Evolutionary conservation across 495 filamentous ascomycete species (phyloP).

Genomic region (Penicillium pancosmium): DNA sequence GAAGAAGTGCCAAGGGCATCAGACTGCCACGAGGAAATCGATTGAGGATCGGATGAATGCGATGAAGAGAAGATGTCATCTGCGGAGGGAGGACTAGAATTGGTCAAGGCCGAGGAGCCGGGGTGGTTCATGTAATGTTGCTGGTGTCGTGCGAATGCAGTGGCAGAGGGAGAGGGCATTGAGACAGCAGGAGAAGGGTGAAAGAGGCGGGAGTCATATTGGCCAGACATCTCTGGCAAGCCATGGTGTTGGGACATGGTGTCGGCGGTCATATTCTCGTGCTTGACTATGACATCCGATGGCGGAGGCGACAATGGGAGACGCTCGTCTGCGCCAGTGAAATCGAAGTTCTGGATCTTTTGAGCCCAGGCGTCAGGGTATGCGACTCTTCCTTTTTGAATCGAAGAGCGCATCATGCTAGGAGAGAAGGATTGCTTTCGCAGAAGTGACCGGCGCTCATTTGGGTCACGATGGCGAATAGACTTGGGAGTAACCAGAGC

Average conservation of each 20-base stretch:
- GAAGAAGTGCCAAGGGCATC: slow-evolving; percentile 41
- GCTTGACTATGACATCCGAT: slow-evolving; percentile 46
- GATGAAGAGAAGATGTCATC: slow-evolving; percentile 50
- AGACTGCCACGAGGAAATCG: slow-evolving; percentile 50
- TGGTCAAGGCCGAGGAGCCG: slow-evolving; percentile 34
- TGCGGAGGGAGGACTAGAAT: slow-evolving; percentile 45
- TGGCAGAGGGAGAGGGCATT: slow-evolving; percentile 41
- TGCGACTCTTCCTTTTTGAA: slow-evolving; percentile 46
- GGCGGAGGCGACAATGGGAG: slow-evolving; percentile 50
- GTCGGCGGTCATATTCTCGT: slow-evolving; percentile 40
- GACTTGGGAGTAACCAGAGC: slow-evolving; percentile 45
- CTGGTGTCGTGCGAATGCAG: slow-evolving; percentile 35
- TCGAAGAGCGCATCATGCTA: slow-evolving; percentile 44
- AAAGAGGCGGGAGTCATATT: slow-evolving; percentile 41
- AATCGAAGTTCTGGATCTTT: slow-evolving; percentile 45
- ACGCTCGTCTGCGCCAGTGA: slow-evolving; percentile 40
- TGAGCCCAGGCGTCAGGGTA: slow-evolving; percentile 47
- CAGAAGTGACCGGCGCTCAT: slow-evolving; percentile 41
- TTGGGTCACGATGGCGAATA: slow-evolving; percentile 44
- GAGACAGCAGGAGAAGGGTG: slow-evolving; percentile 42
- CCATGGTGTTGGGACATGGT: slow-evolving; percentile 27
- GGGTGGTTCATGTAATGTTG: slow-evolving; percentile 42
- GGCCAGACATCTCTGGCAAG: slow-evolving; percentile 39
- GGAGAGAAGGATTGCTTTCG: slow-evolving; percentile 51
- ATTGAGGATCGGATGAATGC: slow-evolving; percentile 48